phyloP scores from a whole-genome alignment of 1,284 basidiomycete species.

The Ceratobasidium sp. region DNA sequence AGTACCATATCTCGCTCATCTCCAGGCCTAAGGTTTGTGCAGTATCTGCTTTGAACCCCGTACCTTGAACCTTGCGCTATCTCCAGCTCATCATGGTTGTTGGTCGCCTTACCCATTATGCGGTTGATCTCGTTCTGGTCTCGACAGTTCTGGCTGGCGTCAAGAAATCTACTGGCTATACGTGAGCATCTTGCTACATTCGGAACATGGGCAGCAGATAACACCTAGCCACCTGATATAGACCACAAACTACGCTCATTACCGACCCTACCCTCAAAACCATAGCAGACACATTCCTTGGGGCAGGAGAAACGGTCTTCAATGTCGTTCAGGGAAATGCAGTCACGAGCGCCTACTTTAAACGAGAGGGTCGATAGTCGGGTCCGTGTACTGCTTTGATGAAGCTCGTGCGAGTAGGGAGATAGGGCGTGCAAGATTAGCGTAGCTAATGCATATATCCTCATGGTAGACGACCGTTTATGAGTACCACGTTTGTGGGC shows the following conservation, averaged over 20 bases:
- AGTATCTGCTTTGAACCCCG: neutral
- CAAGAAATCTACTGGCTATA: conserved; percentile 88
- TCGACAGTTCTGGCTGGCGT: conserved; percentile 94
- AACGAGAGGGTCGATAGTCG: conserved; percentile 51
- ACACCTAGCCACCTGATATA: conserved; percentile 54
- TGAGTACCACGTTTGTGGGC: neutral
- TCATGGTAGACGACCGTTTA: neutral
- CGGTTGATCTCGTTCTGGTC: conserved; percentile 85
- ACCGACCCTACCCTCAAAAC: conserved; percentile 81
- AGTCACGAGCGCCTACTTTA: conserved; percentile 83
- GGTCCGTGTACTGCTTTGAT: neutral
- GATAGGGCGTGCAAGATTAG: conserved; percentile 1
- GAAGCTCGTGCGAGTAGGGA: conserved; percentile 13
- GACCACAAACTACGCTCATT: conserved; percentile 76
- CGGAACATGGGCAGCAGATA: neutral
- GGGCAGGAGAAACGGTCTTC: conserved; percentile 90
- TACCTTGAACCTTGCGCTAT: neutral
- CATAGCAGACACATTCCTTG: conserved; percentile 84
- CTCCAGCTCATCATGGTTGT: conserved; percentile 70
- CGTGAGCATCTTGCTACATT: conserved; percentile 65
- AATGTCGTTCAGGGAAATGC: conserved; percentile 82
- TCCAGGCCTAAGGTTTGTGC: neutral
- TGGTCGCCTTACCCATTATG: conserved; percentile 86
- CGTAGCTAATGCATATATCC: conserved; percentile 3
- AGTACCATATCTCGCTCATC: conserved; percentile 2